Base-by-base conservation (phyloP, 2,329 filamentous ascomycete species). In the Aureobasidium pullulans region DNA sequence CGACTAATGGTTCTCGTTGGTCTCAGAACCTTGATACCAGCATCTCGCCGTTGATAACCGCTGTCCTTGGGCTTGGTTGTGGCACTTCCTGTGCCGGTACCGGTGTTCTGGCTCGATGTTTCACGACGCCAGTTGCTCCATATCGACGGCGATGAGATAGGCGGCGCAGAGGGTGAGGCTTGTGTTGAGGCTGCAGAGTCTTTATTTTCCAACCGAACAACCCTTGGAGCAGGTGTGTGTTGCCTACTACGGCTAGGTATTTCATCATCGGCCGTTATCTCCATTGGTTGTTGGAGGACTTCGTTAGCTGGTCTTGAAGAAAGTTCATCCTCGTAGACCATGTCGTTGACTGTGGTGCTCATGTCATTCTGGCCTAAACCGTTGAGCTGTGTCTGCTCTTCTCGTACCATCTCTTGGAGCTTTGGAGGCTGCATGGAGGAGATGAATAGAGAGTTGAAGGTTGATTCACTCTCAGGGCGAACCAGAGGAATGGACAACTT, bases 401-500 rank as follows among this genome's bases (percentile, higher is more conserved):
- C 65, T 13, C 57, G 43, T 19, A 32, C 34, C 19, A 36, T 31
- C 4, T 52, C 60, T 15, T 52, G 40, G 7, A 29, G 16, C n/a
- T 46, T 37, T 61, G 31, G 15, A n/a, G 34, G 47, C 36, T 39
- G 57, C 8, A 47, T 62, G 4, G 62, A 31, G 2, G 79, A 79
- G 1, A 88, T 91, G 66, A 78, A 84, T 50, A 97, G 80, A 65
- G 86, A 83, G 66, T 88, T 94, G 76, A 95, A 97, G 0, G 84
- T 75, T 3, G 78, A 79, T 60, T 96, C 90, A 66, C 96, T 87
- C 72, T 97, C 94, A 0, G 94, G 94, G 31, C 94, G 85, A 42
- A 96, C 91, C 65, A 99, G 88, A 2, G 94, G 94, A 36, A 99
- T 87, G 15, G 89, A 91, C 11, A 97, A 78, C 68, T 93, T 94